These are phyloP conservation scores for Musa acuminata DNA, from an alignment of 176 grass and related monocot species.

Conservation along the genomic window DNA sequence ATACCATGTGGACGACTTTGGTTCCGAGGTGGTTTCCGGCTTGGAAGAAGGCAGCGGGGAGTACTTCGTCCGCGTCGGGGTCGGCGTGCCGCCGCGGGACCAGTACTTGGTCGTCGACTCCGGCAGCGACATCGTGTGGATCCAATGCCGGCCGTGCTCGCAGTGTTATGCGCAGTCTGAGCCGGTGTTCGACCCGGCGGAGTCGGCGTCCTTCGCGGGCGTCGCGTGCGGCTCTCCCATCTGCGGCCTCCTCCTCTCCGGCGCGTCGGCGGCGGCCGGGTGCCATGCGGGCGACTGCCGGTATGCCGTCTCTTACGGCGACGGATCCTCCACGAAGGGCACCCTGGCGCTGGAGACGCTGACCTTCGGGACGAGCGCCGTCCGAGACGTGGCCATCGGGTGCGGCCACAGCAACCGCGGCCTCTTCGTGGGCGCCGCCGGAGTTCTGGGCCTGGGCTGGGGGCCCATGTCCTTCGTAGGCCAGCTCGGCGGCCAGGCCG, in stretches of 20 bases:
- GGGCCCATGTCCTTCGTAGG: constrained; percentile 76
- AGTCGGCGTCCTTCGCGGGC: constrained; percentile 53
- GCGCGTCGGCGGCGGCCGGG: constrained; percentile 12
- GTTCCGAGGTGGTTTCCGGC: constrained; percentile 70
- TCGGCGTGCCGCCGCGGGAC: constrained; percentile 52
- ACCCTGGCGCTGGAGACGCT: constrained; percentile 71
- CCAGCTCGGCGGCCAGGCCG: constrained; percentile 58
- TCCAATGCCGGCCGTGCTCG: constrained; percentile 68
- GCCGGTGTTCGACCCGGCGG: constrained; percentile 75
- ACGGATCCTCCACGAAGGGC: constrained; percentile 78
- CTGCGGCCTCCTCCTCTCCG: constrained; percentile 31
- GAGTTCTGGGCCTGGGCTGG: constrained; percentile 79
- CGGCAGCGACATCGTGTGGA: constrained; percentile 93
- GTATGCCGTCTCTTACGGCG: constrained; percentile 62
- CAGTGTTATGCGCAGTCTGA: constrained; percentile 75
- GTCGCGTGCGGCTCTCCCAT: constrained; percentile 46
- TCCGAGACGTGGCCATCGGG: constrained; percentile 62
- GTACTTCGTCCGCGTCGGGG: constrained; percentile 77
- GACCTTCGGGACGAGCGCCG: constrained; percentile 41
- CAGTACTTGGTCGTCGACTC: constrained; percentile 92
- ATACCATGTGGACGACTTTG: constrained; percentile 33
- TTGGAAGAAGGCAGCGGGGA: constrained; percentile 72
- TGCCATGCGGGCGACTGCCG: constrained; percentile 27
- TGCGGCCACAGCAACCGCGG: constrained; percentile 85
- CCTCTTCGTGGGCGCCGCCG: constrained; percentile 56